Base-by-base conservation (phyloP, 208 protist genomes). In the Acanthamoeba lenticulata region DNA sequence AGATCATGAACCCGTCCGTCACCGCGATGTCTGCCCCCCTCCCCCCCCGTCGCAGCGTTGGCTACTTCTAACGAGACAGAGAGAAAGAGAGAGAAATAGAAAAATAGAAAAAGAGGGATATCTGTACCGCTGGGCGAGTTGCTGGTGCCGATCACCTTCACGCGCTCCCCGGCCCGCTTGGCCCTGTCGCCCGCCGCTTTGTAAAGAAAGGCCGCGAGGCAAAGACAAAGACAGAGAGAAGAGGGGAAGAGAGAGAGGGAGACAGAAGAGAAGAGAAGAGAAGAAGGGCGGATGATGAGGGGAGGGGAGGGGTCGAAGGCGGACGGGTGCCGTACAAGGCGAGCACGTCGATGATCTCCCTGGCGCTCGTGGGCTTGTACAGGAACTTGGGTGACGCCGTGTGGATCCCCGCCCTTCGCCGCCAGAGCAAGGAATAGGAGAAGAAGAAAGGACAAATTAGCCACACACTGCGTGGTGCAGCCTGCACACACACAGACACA, bases 1-100 rank as follows among this genome's bases (percentile, higher is more conserved):
- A 93, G 24, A 93, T 38, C 89, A 93, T 93, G 65, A 79, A n/a
- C 38, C 62, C 89, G 6, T 93, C 65, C 9, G 89, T 93, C 19
- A 93, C 42, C 21, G 89, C 89, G 7, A 72, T 81, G 42, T 93
- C 65, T 72, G 62, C 11, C 24, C 3, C 62, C 9, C 9, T 42
- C 15, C 34, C 4, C n/a, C 17, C 15, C 6, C 32, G 45, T 11
- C 27, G 81, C n/a, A n/a, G n/a, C n/a, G n/a, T n/a, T 29, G 81
- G 3, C 9, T 65, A 27, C 4, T 13, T 57, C 49, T 27, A 5
- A 5, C 36, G 67, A 77, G 40, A n/a, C 40, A 40, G 13, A 34
- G 24, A 45, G 29, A 6, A 24, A 4, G 38, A 81, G 5, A 27
- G 65, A 74, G 19, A 40, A 38, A 15, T 17, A 27, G 34, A 17